Evolutionary conservation across 179 eudicot species (phyloP).

Genomic region (Drosera spatulata): DNA sequence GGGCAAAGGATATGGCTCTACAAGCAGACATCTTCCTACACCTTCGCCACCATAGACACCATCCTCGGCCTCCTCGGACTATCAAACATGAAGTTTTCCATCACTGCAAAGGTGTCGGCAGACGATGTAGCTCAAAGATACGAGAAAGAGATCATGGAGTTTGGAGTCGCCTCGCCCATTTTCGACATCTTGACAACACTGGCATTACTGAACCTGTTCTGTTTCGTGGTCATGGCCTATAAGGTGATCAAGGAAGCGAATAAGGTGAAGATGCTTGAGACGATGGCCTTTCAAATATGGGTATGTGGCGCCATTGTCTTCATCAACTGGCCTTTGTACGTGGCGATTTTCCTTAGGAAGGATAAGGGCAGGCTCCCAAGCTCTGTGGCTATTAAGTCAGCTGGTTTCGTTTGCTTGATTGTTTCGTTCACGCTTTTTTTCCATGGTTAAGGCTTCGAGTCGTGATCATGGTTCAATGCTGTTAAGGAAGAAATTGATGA

Average conservation of each 20-base stretch:
- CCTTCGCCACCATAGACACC: slow-evolving; percentile 44
- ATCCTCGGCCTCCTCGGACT: slow-evolving; percentile 28
- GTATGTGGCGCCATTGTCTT: slow-evolving; percentile 38
- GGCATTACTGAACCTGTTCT: slow-evolving; percentile 44
- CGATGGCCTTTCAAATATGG: slow-evolving; percentile 34
- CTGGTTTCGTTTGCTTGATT: slow-evolving; percentile 21
- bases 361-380: slow-evolving; percentile 69
- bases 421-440: slow-evolving; percentile 5
- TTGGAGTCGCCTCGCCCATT: slow-evolving; percentile 53
- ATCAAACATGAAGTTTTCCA: slow-evolving; percentile 35
- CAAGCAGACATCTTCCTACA: slow-evolving; percentile 53
- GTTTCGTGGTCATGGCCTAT: slow-evolving; percentile 14
- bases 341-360: slow-evolving; percentile 46
- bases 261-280: slow-evolving; percentile 4
- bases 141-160: slow-evolving; percentile 59
- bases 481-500: no score
- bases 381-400: slow-evolving; percentile 32
- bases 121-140: slow-evolving; percentile 37
- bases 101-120: slow-evolving; percentile 47
- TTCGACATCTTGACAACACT: slow-evolving; percentile 38
- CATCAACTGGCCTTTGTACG: slow-evolving; percentile 51
- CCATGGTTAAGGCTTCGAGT: not conserved
- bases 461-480: not conserved
- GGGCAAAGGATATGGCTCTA: slow-evolving; percentile 93
- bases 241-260: slow-evolving; percentile 2